Conservation (phyloP, 2,329 filamentous ascomycete species). For the Helotiales sp. region DNA sequence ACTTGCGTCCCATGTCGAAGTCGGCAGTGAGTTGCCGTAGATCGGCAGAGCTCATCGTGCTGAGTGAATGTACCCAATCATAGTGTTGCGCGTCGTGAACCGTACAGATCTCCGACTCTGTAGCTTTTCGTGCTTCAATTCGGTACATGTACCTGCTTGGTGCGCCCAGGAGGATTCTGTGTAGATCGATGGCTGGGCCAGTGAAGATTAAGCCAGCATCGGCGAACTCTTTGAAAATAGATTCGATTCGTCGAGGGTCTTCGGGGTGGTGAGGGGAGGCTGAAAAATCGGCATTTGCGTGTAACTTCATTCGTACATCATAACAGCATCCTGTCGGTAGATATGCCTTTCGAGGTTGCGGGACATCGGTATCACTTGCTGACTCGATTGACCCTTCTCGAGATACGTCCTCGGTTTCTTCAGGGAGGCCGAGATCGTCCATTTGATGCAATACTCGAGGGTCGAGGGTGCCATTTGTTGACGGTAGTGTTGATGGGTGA, state of each 20-base stretch:
- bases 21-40: slow-evolving; percentile 65
- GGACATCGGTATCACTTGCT: background rate
- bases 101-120: slow-evolving; percentile 74
- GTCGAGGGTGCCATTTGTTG: slow-evolving; percentile 27
- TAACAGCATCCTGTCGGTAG: slow-evolving; percentile 80
- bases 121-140: slow-evolving; percentile 77
- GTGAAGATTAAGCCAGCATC: slow-evolving; percentile 74
- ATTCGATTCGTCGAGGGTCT: slow-evolving; percentile 87
- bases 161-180: slow-evolving; percentile 49
- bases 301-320: slow-evolving; percentile 92
- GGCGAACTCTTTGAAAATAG: slow-evolving; percentile 89
- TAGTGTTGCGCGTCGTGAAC: slow-evolving; percentile 80
- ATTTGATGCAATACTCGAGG: slow-evolving; percentile 23
- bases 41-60: slow-evolving; percentile 57
- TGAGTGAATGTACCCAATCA: slow-evolving; percentile 68
- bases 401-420: slow-evolving; percentile 15
- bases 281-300: slow-evolving; percentile 79
- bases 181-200: slow-evolving; percentile 55
- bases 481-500: too few relatives aligned
- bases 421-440: slow-evolving; percentile 11
- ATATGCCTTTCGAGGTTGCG: slow-evolving; percentile 14
- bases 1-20: slow-evolving; percentile 67
- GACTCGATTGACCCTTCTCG: slow-evolving; percentile 12
- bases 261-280: slow-evolving; percentile 84
- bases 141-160: slow-evolving; percentile 69